A percentile compares a stretch with the other conserved stretches of the same genome.
Evolutionary conservation across 345 rosid species (phyloP).

Genomic region (Cardamine chenopodiifolia): DNA sequence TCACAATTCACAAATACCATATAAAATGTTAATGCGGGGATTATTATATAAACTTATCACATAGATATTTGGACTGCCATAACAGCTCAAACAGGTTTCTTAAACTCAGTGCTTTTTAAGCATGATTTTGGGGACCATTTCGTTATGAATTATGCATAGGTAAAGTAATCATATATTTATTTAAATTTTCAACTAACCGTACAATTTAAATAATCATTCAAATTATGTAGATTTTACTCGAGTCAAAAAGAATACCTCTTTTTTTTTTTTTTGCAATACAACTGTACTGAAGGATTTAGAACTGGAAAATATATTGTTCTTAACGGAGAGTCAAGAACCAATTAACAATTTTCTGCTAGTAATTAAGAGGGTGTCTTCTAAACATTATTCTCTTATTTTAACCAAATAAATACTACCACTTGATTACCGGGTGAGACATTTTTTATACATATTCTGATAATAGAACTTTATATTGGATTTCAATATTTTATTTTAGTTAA

Average conservation of each 20-base stretch:
- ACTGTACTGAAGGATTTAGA: neutral
- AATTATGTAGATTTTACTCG: neutral
- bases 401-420: too few species aligned
- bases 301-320: neutral
- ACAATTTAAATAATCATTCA: neutral
- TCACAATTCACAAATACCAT: constrained; percentile 18
- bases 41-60: constrained; percentile 25
- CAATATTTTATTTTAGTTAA: too few species aligned
- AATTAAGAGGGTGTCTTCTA: too few species aligned
- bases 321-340: neutral
- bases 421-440: too few species aligned
- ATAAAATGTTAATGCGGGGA: constrained; percentile 19
- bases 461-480: too few species aligned
- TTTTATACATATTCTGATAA: too few species aligned
- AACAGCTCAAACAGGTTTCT: constrained; percentile 23
- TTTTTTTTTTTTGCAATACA: too few species aligned
- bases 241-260: neutral
- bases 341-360: too few species aligned
- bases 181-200: neutral
- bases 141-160: constrained; percentile 20
- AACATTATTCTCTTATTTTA: too few species aligned
- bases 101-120: constrained; percentile 28
- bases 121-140: constrained; percentile 30
- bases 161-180: constrained; percentile 2
- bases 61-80: constrained; percentile 26